Evolutionary conservation across 192 early-diverging fungal species (phyloP), one percentile per base, ranked within the genome.

Genomic region (Dissophora globulifera): DNA sequence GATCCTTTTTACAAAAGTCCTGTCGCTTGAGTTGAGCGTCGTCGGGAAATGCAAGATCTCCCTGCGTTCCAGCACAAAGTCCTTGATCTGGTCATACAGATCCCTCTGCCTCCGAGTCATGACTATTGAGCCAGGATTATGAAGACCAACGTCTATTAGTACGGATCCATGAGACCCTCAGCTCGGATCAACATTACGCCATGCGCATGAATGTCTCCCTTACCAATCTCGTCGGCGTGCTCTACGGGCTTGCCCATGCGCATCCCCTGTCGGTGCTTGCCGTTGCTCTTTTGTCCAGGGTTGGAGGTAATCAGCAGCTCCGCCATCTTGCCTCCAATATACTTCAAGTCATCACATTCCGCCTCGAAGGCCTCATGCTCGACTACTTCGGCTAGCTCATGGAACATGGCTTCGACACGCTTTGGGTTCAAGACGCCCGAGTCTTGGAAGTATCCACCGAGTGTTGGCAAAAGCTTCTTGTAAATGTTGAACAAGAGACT

Each of bases 381-480:
- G 33, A 88, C 65, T 5, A 64, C 68, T n/a, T 78, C 54, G n/a
- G 84, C 65, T 30, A 93, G 53, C 45, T 87, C 86, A 41, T 85
- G 78, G 70, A 93, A 80, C 71, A 92, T 85, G 27, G 78, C 58
- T 58, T 92, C 84, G 38, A 91, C 80, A 33, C 87, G 83, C 16
- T 64, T 78, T 48, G 88, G 71, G 51, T 88, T 67, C 23, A 92
- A 72, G n/a, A 75, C 67, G 41, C 97, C 97, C 42, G 85, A 87
- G 61, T 97, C 87, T 48, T 96, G 93, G 23, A 99, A 87, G 58
- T 99, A 99, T 10, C 94, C 94, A 22, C 88, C 91, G 29, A 89
- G 85, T n/a, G 67, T 61, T 1, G 89, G 89, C 23, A 91, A 76
- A 15, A 91, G 78, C 55, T 83, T 81, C 46, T 86, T 87, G 64